phyloP scores from a whole-genome alignment of 208 protist species.

The Leishmania mexicana region DNA sequence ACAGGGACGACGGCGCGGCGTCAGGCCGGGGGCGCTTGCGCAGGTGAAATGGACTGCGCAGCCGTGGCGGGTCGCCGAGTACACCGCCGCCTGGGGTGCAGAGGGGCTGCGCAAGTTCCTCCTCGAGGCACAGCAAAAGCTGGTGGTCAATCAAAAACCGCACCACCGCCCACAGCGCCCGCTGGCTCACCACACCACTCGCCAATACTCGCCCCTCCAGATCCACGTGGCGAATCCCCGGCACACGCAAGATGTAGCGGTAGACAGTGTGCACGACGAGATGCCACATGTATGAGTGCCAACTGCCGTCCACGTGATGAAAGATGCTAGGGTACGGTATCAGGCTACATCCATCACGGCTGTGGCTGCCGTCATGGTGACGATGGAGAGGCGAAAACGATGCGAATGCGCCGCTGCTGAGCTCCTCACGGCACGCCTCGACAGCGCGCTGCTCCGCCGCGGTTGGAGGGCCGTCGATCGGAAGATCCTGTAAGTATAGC shows the following conservation, averaged over 20 bases:
- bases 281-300: slow-evolving; percentile 81
- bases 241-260: slow-evolving; percentile 53
- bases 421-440: slow-evolving; percentile 9
- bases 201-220: slow-evolving; percentile 36
- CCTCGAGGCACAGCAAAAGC: slow-evolving; percentile 19
- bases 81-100: slow-evolving; percentile 2
- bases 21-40: slow-evolving; percentile 3
- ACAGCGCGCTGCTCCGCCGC: slow-evolving; percentile 34
- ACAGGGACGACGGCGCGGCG: background rate
- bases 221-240: slow-evolving; percentile 54
- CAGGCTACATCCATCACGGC: background rate
- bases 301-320: slow-evolving; percentile 82
- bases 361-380: background rate
- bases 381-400: background rate
- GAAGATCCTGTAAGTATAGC: slow-evolving; percentile 39
- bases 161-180: slow-evolving; percentile 48
- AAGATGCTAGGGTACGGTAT: slow-evolving; percentile 82
- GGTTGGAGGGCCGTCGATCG: slow-evolving; percentile 44
- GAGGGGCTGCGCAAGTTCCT: slow-evolving; percentile 12
- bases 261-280: slow-evolving; percentile 61
- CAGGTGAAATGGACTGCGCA: slow-evolving; percentile 16
- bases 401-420: slow-evolving; percentile 4
- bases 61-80: slow-evolving; percentile 10
- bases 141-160: slow-evolving; percentile 47
- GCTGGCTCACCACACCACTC: slow-evolving; percentile 58